Base-by-base conservation (phyloP, 177 flowering plant species). In the Vitis hybrid region DNA sequence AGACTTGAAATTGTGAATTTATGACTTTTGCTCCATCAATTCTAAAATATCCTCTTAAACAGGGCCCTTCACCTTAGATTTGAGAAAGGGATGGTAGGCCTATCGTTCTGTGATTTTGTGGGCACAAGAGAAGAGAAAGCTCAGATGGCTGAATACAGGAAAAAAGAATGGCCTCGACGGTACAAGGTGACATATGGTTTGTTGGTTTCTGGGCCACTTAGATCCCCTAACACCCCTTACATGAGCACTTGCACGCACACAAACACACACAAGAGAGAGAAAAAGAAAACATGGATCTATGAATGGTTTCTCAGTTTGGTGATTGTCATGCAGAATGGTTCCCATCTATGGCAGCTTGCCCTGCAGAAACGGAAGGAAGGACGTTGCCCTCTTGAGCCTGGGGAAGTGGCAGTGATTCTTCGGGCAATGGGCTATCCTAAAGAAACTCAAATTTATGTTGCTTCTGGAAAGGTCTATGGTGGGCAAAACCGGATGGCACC, bases 401-500 rank as follows among this genome's bases (percentile, higher is more conserved):
- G 91, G 68, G 99, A 96, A 86, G 98, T 96, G 66, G 99, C 98
- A 7, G 97, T 96, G 71, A 88, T 94, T 78, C 94, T 96, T 65
- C 81, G 97, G 33, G 98, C 98, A 61, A 86, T 96, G 97, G 98
- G 98, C 14, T 96, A 93, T 76, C 95, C 97, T 1, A 96, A 96
- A 82, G 98, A 94, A 76, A 92, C 98, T 52, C 99, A 92, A 76
- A 96, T 96, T 56, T 96, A 96, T 83, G 98, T 96, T 73, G 99
- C 99, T 67, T 96, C 99, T 49, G 99, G 99, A 63, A 94, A 92
- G 79, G 97, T 93, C 29, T 93, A 92, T 78, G 99, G 99, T 71
- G 99, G 99, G n/a, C 93, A 90, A 56, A 93, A 96, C 71, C 86
- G 97, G 70, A 89, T 96, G 98, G 99, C 98, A 51, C 99, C 98